Evolutionary conservation across 805 yeast species (phyloP).

Genomic region (Nakazawaea anatomiae): DNA sequence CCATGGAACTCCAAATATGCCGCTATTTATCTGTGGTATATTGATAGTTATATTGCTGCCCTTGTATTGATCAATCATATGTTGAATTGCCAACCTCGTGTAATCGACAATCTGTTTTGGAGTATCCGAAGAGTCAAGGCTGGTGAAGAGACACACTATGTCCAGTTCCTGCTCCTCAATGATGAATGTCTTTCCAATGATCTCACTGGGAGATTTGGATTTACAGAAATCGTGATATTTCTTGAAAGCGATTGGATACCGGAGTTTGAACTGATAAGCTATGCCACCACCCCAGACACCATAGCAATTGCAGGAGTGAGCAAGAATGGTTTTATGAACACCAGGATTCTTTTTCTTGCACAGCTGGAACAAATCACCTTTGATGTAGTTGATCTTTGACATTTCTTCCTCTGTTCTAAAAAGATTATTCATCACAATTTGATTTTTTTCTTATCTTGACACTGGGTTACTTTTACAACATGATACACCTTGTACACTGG

Average conservation of each 20-base stretch:
- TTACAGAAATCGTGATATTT: conserved; percentile 41
- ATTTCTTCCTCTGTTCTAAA: neutral
- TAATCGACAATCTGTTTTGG: conserved; percentile 40
- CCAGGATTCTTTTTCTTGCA: conserved; percentile 14
- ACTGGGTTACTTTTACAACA: no score
- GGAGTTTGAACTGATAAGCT: conserved; percentile 48
- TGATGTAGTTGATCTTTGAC: conserved; percentile 31
- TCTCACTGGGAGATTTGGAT: conserved; percentile 16
- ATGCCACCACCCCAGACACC: conserved; percentile 88
- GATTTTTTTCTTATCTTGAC: no score
- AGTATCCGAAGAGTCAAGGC: conserved; percentile 45
- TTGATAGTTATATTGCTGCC: conserved; percentile 26
- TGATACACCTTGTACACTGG: no score
- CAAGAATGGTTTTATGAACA: conserved; percentile 32
- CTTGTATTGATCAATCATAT: conserved; percentile 35
- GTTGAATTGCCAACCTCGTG: conserved; percentile 45
- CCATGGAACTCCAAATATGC: conserved; percentile 81
- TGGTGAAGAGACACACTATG: conserved; percentile 72
- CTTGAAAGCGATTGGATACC: conserved; percentile 53
- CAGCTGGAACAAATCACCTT: conserved; percentile 51
- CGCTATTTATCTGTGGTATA: conserved; percentile 79
- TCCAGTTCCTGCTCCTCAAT: conserved; percentile 19
- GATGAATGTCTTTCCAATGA: conserved; percentile 54
- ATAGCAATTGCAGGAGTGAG: conserved; percentile 75
- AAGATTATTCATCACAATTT: no score